These are phyloP conservation scores for Lactarius psammicola DNA, from an alignment of 768 basidiomycete genomes.

Conservation along the genomic window DNA sequence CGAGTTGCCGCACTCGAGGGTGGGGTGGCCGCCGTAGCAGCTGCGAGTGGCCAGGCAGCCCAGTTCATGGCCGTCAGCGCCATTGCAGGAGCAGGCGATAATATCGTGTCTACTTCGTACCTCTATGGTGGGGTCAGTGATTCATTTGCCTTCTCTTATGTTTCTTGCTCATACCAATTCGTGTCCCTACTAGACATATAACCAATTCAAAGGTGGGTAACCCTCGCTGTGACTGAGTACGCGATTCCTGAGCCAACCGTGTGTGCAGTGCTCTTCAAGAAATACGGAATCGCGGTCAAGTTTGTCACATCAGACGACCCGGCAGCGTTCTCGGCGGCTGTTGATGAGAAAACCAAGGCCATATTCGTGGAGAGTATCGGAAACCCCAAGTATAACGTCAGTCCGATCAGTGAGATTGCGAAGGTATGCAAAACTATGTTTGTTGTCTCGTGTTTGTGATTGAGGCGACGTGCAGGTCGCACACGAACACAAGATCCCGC, in stretches of 20 bases:
- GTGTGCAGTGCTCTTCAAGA: conserved; percentile 58
- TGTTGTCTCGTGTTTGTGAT: neutral
- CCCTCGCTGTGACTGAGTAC: neutral
- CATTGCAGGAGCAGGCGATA: conserved; percentile 64
- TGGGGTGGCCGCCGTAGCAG: conserved; percentile 71
- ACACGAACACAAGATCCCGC: conserved; percentile 66
- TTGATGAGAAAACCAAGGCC: conserved; percentile 76
- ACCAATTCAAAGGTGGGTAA: conserved; percentile 61
- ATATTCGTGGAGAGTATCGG: conserved; percentile 75
- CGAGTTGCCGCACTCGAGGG: conserved; percentile 81
- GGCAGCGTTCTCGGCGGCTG: conserved; percentile 58
- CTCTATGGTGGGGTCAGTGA: conserved; percentile 65
- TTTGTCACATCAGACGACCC: conserved; percentile 60
- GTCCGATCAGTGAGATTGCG: conserved; percentile 65
- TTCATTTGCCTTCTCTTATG: neutral
- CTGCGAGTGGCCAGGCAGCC: conserved; percentile 72
- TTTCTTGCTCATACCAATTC: neutral
- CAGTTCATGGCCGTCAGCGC: conserved; percentile 55
- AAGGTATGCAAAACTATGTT: conserved; percentile 43
- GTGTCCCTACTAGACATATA: conserved; percentile 50
- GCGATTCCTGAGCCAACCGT: neutral
- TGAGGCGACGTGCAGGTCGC: conserved; percentile 48
- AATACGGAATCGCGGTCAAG: conserved; percentile 61
- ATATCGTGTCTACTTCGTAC: conserved; percentile 68
- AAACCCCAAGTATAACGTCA: conserved; percentile 72